Conservation (phyloP, 371 early-diverging fungal genomes). For the Mucor sp. region DNA sequence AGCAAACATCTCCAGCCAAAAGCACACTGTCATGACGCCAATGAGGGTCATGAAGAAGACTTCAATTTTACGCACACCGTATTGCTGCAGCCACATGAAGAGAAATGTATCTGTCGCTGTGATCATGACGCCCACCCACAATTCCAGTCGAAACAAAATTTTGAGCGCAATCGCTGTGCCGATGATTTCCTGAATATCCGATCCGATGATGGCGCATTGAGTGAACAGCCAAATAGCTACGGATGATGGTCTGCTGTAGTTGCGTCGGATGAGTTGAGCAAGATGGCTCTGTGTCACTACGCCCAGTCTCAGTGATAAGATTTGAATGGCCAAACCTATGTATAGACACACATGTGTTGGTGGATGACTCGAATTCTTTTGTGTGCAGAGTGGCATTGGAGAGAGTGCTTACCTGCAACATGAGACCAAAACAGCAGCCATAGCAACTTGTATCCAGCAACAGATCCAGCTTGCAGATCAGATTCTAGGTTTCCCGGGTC, state of each 20-base stretch:
- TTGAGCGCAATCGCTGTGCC: constrained; percentile 77
- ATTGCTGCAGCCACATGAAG: constrained; percentile 65
- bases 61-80: constrained; percentile 70
- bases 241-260: constrained; percentile 51
- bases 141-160: constrained; percentile 59
- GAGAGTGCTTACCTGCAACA: constrained; percentile 42
- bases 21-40: constrained; percentile 66
- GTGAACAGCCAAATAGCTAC: constrained; percentile 62
- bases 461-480: constrained; percentile 70
- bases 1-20: constrained; percentile 68
- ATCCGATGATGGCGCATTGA: constrained; percentile 76
- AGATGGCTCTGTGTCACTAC: constrained; percentile 73
- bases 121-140: constrained; percentile 70
- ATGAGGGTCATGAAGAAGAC: constrained; percentile 67
- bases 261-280: constrained; percentile 56
- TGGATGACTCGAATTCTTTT: not conserved
- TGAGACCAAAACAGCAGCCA: constrained; percentile 72
- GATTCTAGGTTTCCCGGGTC: constrained; percentile 80
- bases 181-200: constrained; percentile 78
- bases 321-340: constrained; percentile 64
- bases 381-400: not conserved
- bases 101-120: constrained; percentile 72
- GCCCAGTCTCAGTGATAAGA: constrained; percentile 68
- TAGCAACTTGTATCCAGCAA: constrained; percentile 66
- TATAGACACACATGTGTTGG: not conserved